Conservation (phyloP, 164 flowering plant genomes). For the Berberis thunbergii region DNA sequence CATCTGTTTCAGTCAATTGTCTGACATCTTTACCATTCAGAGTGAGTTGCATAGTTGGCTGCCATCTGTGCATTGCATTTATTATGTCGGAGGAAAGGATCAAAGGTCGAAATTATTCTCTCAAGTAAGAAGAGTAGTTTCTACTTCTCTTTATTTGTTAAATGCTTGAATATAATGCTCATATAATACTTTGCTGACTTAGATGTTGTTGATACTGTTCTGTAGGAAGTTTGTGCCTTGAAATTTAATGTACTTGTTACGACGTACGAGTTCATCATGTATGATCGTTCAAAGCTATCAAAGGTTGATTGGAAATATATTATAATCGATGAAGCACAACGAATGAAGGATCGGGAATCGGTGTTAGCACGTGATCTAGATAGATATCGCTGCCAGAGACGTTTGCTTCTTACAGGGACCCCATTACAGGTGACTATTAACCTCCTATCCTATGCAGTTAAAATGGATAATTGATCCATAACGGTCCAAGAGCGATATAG, state of each 20-base stretch:
- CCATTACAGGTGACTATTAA: conserved; percentile 68
- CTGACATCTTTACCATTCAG: conserved; percentile 31
- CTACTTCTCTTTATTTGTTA: not conserved
- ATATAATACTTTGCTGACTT: conserved; percentile 5
- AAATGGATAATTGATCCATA: no score
- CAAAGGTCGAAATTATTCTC: conserved; percentile 86
- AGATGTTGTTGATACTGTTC: conserved; percentile 7
- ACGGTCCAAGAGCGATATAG: no score
- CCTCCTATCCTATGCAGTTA: not conserved
- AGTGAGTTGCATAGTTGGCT: conserved; percentile 94
- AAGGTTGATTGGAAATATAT: conserved; percentile 98
- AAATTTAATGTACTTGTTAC: conserved; percentile 98
- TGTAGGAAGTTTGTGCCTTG: conserved; percentile 87
- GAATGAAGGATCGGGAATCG: conserved; percentile 98
- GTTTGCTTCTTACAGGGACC: conserved; percentile 93
- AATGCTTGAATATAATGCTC: not conserved
- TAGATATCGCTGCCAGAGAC: conserved; percentile 92
- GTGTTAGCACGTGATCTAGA: conserved; percentile 98
- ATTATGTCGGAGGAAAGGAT: conserved; percentile 92
- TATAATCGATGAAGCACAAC: conserved; percentile 97
- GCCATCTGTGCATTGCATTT: conserved; percentile 89
- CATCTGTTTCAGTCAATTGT: not conserved
- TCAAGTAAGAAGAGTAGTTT: conserved; percentile 46
- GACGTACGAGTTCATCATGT: conserved; percentile 97
- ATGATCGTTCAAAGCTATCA: conserved; percentile 89